Conservation (phyloP, 2,329 filamentous ascomycete species). For the Blastomyces gilchristii region DNA sequence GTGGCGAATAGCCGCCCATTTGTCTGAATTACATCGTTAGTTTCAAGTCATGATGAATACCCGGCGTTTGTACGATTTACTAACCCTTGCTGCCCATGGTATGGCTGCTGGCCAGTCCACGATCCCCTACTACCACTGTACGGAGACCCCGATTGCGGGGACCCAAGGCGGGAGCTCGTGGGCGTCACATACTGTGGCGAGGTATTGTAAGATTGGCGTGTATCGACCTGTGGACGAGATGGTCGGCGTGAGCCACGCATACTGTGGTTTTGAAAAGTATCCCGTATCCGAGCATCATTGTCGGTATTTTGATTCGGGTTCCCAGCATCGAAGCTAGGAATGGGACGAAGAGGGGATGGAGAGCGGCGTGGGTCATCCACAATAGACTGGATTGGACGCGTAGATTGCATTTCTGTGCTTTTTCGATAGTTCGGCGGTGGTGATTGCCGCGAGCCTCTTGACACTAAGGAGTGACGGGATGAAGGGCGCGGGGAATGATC, state of each 20-base stretch:
- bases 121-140: constrained; percentile 46
- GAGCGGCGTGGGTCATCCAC: constrained; percentile 22
- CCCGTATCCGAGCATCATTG: constrained; percentile 24
- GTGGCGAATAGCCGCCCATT: constrained; percentile 50
- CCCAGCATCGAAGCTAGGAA: constrained; percentile 26
- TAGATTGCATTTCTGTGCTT: constrained; percentile 21
- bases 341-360: constrained; percentile 27
- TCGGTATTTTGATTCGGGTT: constrained; percentile 23
- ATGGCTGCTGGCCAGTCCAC: constrained; percentile 38
- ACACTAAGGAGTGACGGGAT: constrained; percentile 28
- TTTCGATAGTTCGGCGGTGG: constrained; percentile 18
- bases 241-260: constrained; percentile 28
- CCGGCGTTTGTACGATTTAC: constrained; percentile 17
- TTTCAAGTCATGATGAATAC: constrained; percentile 20
- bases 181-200: constrained; percentile 51
- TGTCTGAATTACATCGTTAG: constrained; percentile 25
- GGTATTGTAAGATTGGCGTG: constrained; percentile 41
- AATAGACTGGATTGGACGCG: constrained; percentile 23
- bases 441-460: constrained; percentile 26
- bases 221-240: constrained; percentile 33
- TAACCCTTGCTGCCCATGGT: constrained; percentile 43
- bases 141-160: constrained; percentile 53
- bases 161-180: constrained; percentile 47
- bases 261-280: constrained; percentile 26
- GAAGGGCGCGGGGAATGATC: constrained; percentile 25